Base-by-base conservation (phyloP, 768 basidiomycete genomes). In the Termitomyces sp. region DNA sequence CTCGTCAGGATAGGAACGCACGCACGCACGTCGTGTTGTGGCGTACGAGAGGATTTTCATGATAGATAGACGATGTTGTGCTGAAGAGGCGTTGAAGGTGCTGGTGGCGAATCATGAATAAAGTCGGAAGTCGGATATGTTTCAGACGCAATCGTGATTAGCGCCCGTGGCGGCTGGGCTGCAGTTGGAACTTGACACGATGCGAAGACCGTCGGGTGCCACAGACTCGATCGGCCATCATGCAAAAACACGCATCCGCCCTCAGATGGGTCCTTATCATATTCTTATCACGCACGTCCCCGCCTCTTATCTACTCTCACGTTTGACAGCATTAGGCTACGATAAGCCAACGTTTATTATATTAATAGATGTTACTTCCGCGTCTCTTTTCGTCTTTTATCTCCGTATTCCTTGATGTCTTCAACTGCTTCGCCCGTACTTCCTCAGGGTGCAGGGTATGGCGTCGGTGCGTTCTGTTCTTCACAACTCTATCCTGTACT, bases 1-100 rank as follows among this genome's bases (percentile, higher is more conserved):
- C n/a, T n/a, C 9, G 39, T 51, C n/a, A n/a, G n/a, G n/a, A n/a
- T n/a, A 24, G 39, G 24, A n/a, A 28, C 7, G 7, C 10, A 5
- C 18, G 5, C 1, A 28, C 13, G n/a, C 24, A 28, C 28, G 26
- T 51, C 31, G n/a, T 6, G 22, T 20, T 20, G 22, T 2, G 22
- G 16, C 54, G 3, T 60, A 66, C 65, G 9, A 66, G 51, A 7
- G 65, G 65, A 42, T 62, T 66, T 24, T 64, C 65, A 64, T 66
- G 65, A 9, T 26, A 45, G 16, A 42, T 28, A 33, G 46, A 37
- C 16, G 53, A 31, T 3, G 48, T 49, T 22, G 48, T 49, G 28
- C 31, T 22, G 31, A 49, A 33, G 13, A 49, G 48, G 28, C 48
- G 48, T 22, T 31, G 48, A 13, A 49, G 18, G 33, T 22, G 42